Evolutionary conservation across 495 filamentous ascomycete genomes (phyloP), one percentile per base, ranked within the genome.

Genomic region (Xylaria venustula): DNA sequence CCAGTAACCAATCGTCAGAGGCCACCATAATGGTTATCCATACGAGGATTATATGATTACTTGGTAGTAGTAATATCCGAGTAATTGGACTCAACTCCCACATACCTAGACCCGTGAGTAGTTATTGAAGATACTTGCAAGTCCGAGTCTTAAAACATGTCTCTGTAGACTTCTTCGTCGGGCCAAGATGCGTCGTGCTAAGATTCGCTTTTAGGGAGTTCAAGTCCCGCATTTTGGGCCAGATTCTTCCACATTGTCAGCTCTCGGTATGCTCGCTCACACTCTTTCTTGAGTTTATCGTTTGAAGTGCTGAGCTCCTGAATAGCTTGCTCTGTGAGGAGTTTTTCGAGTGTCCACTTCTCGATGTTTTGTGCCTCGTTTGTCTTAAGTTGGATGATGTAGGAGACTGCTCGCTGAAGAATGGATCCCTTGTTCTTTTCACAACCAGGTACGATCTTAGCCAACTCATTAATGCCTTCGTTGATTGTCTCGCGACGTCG

Each of bases 381-480:
- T 65, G 96, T 92, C 70, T 95, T 96, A 17, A 98, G 80, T 69
- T 97, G 91, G 8, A 85, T 89, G 72, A 98, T 98, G 76, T 95
- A 98, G 61, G 90, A 83, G 20, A 97, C 93, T 1, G 94, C 93
- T 8, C 94, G 90, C 69, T 96, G 92, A 36, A 98, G 79, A 57
- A 98, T 97, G 1, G 92, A 94, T 4, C 94, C 94, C 75, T 98
- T 98, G 77, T 98, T 98, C 82, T 98, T 98, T 74, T 98, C 94
- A 69, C 94, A 98, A 36, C 92, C 92, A 2, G 94, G 94, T 0
- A 98, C 94, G 54, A 98, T 93, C 75, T 97, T 97, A 53, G 95
- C 90, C 41, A 98, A 87, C 75, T 98, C 93, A 68, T 97, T 98
- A 69, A 98, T 98, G 50, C 94, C 94, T 75, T 98, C 94, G 71